A percentile compares a stretch with the other conserved stretches of the same genome.
Conservation (phyloP, 805 yeast species). For the Lachancea meyersii region DNA sequence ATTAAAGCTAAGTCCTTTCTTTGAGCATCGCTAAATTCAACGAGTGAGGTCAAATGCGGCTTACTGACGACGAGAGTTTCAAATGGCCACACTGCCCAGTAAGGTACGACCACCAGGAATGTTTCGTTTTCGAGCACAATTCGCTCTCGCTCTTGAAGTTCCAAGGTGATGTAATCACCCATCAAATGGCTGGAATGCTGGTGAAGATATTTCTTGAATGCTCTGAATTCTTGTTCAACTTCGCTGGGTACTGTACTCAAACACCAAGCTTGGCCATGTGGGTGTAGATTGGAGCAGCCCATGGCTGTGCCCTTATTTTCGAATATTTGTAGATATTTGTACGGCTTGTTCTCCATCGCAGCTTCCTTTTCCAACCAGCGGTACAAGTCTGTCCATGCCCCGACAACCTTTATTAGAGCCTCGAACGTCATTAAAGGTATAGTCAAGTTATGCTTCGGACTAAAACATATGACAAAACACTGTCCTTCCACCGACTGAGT, state of each 20-base stretch:
- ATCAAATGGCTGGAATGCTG: constrained; percentile 45
- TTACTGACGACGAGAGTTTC: constrained; percentile 62
- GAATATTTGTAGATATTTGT: constrained; percentile 60
- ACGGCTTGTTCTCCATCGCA: constrained; percentile 37
- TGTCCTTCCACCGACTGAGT: constrained; percentile 59
- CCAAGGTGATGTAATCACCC: constrained; percentile 56
- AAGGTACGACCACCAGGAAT: constrained; percentile 65
- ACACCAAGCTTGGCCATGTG: constrained; percentile 82
- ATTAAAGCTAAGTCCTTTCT: constrained; percentile 50
- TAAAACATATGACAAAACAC: constrained; percentile 66
- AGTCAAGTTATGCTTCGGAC: constrained; percentile 62
- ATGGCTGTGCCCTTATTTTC: constrained; percentile 74
- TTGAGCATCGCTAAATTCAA: constrained; percentile 42
- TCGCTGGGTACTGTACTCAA: constrained; percentile 59
- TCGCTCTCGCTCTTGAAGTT: constrained; percentile 45
- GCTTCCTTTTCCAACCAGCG: constrained; percentile 37
- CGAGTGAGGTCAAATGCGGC: constrained; percentile 45
- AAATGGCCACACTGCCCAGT: constrained; percentile 82
- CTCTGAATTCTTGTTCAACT: constrained; percentile 50
- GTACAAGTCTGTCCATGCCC: constrained; percentile 56
- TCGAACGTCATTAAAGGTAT: constrained; percentile 50
- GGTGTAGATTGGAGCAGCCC: constrained; percentile 82
- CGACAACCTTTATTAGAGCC: constrained; percentile 45
- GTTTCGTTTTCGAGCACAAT: constrained; percentile 54
- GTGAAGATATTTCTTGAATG: constrained; percentile 44